These are phyloP conservation scores for Trichosphaerium sp. DNA, from an alignment of 78 protist genomes.

Conservation along the genomic window DNA sequence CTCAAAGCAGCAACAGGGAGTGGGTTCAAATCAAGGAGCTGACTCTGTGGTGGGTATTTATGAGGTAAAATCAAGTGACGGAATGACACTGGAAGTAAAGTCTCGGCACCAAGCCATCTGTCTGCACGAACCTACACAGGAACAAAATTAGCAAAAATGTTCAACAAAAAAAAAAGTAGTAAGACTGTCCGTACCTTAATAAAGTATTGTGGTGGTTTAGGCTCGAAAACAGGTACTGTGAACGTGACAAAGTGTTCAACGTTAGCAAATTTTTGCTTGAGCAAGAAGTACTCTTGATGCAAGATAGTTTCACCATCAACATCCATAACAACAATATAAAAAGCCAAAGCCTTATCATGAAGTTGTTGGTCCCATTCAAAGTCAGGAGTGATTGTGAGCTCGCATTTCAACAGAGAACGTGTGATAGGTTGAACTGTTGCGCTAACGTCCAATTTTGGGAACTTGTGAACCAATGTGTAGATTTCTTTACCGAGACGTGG, in stretches of 20 bases:
- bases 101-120: conserved; percentile 88
- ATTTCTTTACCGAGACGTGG: conserved; percentile 73
- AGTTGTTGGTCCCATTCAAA: conserved; percentile 69
- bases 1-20: conserved; percentile 62
- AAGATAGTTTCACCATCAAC: conserved; percentile 90
- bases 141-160: too few relatives aligned
- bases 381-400: conserved; percentile 82
- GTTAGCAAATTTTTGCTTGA: conserved; percentile 50
- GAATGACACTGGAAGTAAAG: conserved; percentile 83
- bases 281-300: conserved; percentile 77
- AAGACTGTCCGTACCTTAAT: conserved; percentile 8
- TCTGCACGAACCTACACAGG: conserved; percentile 45
- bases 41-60: conserved; percentile 68
- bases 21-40: conserved; percentile 83
- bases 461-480: conserved; percentile 61
- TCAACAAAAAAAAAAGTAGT: too few relatives aligned
- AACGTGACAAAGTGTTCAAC: conserved; percentile 67
- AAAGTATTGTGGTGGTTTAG: conserved; percentile 97
- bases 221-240: conserved; percentile 87
- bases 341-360: conserved; percentile 75
- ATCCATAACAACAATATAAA: conserved; percentile 90
- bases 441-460: conserved; percentile 75
- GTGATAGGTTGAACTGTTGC: conserved; percentile 92
- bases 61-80: conserved; percentile 87
- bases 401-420: conserved; percentile 53